Evolutionary conservation across 768 basidiomycete genomes (phyloP).

Genomic region (Termitomyces sp.): DNA sequence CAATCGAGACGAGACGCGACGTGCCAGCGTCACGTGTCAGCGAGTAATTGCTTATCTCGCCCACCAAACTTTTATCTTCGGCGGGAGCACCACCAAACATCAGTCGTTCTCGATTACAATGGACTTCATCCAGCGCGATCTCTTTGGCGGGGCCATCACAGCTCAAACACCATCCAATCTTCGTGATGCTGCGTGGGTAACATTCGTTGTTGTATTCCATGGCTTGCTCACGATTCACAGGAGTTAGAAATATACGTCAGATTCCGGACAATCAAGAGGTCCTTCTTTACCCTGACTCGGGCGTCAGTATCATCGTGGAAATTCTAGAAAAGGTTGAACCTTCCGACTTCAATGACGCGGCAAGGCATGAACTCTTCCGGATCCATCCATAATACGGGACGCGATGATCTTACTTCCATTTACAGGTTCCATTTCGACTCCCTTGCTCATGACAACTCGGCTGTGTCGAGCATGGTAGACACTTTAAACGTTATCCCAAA

Average conservation of each 20-base stretch:
- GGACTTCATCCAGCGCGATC: constrained; percentile 28
- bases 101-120: background rate
- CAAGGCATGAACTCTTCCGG: constrained; percentile 34
- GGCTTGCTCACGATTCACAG: background rate
- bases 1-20: constrained; percentile 19
- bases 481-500: constrained; percentile 33
- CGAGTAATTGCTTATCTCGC: background rate
- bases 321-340: constrained; percentile 69
- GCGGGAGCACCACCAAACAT: background rate
- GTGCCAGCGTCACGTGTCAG: constrained; percentile 18
- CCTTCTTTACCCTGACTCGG: constrained; percentile 65
- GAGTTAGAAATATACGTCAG: constrained; percentile 55
- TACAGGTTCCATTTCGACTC: constrained; percentile 87
- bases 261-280: constrained; percentile 96
- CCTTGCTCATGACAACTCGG: constrained; percentile 86
- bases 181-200: constrained; percentile 81
- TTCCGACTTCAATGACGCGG: constrained; percentile 52
- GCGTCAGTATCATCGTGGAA: constrained; percentile 78
- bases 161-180: constrained; percentile 49
- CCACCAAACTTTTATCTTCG: too few species aligned
- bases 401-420: constrained; percentile 4
- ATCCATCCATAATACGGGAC: background rate
- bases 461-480: constrained; percentile 43
- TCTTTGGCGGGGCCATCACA: constrained; percentile 88
- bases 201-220: background rate